phyloP scores from a whole-genome alignment of 345 rosid species.

The Dovyalis caffra region DNA sequence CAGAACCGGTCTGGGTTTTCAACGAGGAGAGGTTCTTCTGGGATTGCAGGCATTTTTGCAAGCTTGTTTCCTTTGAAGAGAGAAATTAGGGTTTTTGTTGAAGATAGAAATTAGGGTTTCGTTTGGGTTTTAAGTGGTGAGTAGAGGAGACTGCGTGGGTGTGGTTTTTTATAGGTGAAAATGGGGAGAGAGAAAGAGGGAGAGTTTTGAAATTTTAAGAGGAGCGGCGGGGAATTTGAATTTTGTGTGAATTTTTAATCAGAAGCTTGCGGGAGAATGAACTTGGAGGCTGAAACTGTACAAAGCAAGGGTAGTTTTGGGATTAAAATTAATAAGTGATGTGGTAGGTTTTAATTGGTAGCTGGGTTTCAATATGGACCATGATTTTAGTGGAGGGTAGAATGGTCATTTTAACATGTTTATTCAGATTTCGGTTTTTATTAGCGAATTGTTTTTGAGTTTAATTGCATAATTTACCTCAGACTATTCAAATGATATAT shows the following conservation, averaged over 20 bases:
- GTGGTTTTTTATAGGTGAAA: conserved; percentile 14
- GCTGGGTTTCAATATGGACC: not conserved
- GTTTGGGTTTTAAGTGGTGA: not conserved
- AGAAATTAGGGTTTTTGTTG: not conserved
- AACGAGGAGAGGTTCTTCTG: conserved; percentile 82
- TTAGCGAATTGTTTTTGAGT: not conserved
- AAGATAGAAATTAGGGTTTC: not conserved
- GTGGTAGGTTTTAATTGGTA: not conserved
- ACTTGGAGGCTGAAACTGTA: not conserved
- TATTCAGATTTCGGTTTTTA: not conserved
- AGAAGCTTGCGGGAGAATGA: conserved; percentile 33
- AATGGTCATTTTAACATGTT: not conserved
- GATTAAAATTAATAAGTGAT: not conserved
- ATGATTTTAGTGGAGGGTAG: not conserved
- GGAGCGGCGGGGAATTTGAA: not conserved
- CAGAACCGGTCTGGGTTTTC: conserved; percentile 79
- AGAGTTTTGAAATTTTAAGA: conserved; percentile 19
- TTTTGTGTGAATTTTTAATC: not conserved
- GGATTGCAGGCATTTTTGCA: conserved; percentile 64
- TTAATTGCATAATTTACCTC: too few relatives aligned
- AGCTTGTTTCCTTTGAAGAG: not conserved
- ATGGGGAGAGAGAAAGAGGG: not conserved
- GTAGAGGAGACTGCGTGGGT: not conserved
- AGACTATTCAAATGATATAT: too few relatives aligned
- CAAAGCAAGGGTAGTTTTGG: not conserved